Evolutionary conservation across 78 protist genomes (phyloP).

Genomic region (Isochrysis galbana): DNA sequence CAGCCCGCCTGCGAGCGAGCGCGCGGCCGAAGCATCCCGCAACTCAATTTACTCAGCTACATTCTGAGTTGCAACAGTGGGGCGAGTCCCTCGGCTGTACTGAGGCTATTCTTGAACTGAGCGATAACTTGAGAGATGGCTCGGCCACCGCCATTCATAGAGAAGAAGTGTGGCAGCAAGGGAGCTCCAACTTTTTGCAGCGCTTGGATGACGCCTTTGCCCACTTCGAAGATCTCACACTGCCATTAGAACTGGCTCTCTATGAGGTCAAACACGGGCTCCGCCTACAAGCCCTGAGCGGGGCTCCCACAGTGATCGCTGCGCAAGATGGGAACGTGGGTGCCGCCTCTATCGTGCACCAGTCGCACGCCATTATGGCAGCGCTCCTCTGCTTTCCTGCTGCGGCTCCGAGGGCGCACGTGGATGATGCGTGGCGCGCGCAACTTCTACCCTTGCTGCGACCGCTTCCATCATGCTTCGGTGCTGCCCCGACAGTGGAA

Average conservation of each 20-base stretch:
- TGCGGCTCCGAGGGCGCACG: neutral
- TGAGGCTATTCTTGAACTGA: neutral
- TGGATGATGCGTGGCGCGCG: neutral
- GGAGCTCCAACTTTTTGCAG: neutral
- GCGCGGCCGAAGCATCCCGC: conserved; percentile 1
- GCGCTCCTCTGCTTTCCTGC: neutral
- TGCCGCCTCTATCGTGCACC: neutral
- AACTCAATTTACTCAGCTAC: neutral
- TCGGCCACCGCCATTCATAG: neutral
- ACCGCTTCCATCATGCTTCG: neutral
- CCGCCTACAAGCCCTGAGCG: neutral
- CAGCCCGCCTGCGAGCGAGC: neutral
- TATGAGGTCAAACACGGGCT: neutral
- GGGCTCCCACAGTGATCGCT: neutral
- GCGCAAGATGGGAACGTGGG: neutral
- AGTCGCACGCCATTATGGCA: neutral
- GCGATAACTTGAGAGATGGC: neutral
- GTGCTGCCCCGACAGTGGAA: neutral
- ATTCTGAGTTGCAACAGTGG: neutral
- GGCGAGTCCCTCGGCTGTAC: neutral
- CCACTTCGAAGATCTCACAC: neutral
- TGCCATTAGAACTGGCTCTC: neutral
- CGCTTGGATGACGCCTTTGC: neutral
- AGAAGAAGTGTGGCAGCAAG: conserved; percentile 17
- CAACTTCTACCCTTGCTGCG: neutral